A percentile compares a stretch with the other conserved stretches of the same genome.
Conservation (phyloP, 164 flowering plant species). For the Vitis vinifera region DNA sequence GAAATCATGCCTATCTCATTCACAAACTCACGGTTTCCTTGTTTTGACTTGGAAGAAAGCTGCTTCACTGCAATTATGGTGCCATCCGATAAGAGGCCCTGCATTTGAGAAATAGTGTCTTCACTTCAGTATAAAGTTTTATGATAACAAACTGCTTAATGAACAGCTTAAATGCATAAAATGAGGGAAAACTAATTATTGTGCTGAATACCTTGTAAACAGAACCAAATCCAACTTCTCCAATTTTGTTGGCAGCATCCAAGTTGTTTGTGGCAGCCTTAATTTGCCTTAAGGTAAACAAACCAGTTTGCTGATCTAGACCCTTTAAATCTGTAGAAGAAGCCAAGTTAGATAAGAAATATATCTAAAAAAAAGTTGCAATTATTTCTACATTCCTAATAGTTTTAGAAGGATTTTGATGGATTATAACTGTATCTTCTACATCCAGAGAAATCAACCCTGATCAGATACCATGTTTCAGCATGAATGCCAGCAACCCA, state of each 20-base stretch:
- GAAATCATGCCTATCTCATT: constrained; percentile 31
- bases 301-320: constrained; percentile 40
- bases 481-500: too few relatives aligned
- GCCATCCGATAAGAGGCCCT: constrained; percentile 29
- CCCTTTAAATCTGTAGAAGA: constrained; percentile 36
- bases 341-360: not conserved
- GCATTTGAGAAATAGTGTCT: not conserved
- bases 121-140: not conserved
- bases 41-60: constrained; percentile 29
- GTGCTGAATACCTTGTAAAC: constrained; percentile 50
- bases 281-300: constrained; percentile 46
- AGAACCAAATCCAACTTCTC: constrained; percentile 72
- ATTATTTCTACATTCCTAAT: too few relatives aligned
- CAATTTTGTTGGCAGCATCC: constrained; percentile 44
- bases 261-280: constrained; percentile 61
- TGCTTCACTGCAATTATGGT: constrained; percentile 28
- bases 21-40: constrained; percentile 31
- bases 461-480: not conserved
- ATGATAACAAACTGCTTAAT: not conserved
- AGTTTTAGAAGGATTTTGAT: too few relatives aligned
- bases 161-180: not conserved
- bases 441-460: not conserved
- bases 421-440: too few relatives aligned
- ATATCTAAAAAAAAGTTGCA: not conserved
- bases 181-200: not conserved